Conservation (phyloP, 2,329 filamentous ascomycete species). For the Orbilia brochopaga region DNA sequence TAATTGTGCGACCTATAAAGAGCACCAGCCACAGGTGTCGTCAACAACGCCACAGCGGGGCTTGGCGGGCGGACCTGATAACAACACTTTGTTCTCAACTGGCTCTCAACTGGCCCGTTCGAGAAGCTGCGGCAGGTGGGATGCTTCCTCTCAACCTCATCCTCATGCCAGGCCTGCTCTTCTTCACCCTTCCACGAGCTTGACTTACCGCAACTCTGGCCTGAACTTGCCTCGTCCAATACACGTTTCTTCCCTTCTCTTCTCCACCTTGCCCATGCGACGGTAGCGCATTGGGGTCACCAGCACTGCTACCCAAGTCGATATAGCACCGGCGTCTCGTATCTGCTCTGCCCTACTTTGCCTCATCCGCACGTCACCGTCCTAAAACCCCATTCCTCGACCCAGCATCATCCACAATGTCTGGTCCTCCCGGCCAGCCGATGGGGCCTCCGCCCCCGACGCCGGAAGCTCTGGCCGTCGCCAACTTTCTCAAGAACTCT, state of each 20-base stretch:
- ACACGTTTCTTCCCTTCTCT: conserved; percentile 5
- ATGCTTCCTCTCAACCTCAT: conserved; percentile 29
- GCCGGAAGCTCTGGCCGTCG: conserved; percentile 84
- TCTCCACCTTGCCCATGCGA: conserved; percentile 14
- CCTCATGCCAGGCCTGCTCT: conserved; percentile 27
- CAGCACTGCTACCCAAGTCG: conserved; percentile 16
- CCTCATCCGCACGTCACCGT: background rate
- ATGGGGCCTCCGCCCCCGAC: conserved; percentile 69
- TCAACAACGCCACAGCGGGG: conserved; percentile 5
- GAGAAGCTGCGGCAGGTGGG: conserved; percentile 43
- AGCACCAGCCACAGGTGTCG: conserved; percentile 12
- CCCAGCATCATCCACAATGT: conserved; percentile 28
- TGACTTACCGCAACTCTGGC: conserved; percentile 44
- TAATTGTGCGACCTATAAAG: background rate
- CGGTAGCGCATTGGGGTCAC: background rate
- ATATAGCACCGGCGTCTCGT: conserved; percentile 4
- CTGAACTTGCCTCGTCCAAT: conserved; percentile 21
- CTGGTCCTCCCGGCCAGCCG: conserved; percentile 49
- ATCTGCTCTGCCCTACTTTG: background rate
- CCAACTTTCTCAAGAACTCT: conserved; percentile 82
- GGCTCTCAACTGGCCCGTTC: conserved; percentile 40
- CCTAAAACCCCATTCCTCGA: background rate
- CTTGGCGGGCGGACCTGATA: conserved; percentile 22
- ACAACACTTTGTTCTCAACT: conserved; percentile 52
- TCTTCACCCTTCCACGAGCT: background rate